Percentiles rank a stretch among this genome's conserved stretches.
Evolutionary conservation across 2,329 filamentous ascomycete genomes (phyloP).

Genomic region (Aureobasidium sp.): DNA sequence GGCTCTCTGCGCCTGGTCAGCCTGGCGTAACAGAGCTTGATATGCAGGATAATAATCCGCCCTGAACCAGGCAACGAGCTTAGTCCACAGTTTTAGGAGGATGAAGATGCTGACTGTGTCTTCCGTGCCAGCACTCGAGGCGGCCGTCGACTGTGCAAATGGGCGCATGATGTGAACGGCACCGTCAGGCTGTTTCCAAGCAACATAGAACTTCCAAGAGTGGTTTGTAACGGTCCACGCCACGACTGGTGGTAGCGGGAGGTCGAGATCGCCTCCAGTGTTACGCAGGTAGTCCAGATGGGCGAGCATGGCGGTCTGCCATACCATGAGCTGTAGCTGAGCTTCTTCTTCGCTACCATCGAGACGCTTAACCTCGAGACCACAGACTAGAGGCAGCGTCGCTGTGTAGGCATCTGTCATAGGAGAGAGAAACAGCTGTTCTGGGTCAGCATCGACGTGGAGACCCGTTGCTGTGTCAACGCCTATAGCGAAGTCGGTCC

Average conservation of each 20-base stretch:
- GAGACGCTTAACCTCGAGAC: slow-evolving; percentile 2
- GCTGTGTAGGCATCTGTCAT: slow-evolving; percentile 7
- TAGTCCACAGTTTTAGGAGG: not conserved
- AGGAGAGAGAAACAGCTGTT: not conserved
- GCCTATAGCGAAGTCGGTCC: not conserved
- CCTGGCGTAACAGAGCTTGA: not conserved
- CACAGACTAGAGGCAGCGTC: not conserved
- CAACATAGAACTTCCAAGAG: not conserved
- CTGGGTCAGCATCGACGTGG: not conserved
- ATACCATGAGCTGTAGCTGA: slow-evolving; percentile 7
- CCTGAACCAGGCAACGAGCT: not conserved
- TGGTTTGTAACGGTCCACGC: not conserved
- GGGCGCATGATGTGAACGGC: not conserved
- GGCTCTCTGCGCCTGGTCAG: not conserved
- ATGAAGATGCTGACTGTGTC: not conserved
- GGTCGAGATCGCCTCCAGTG: not conserved
- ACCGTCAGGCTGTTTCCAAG: not conserved
- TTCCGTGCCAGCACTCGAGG: slow-evolving; percentile 4
- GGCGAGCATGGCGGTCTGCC: not conserved
- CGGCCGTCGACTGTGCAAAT: not conserved
- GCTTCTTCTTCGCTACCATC: slow-evolving; percentile 5
- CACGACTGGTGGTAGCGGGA: not conserved
- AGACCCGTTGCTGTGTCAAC: not conserved
- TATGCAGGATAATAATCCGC: not conserved
- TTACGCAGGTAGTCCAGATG: not conserved